A percentile compares a stretch with the other conserved stretches of the same genome.
phyloP scores from a whole-genome alignment of 345 rosid species.

The Streptanthus diversifolius region DNA sequence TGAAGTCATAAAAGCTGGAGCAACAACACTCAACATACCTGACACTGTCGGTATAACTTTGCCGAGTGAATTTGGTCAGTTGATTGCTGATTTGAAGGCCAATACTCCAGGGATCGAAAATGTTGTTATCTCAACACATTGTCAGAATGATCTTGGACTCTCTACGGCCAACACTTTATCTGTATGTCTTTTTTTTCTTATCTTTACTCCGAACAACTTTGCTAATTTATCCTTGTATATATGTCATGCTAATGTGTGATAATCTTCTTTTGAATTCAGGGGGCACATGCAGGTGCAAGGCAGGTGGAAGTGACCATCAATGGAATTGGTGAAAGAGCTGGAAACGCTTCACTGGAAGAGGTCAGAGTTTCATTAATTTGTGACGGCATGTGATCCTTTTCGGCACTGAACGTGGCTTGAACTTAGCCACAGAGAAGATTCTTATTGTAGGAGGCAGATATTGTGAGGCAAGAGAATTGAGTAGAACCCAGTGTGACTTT shows the following conservation, averaged over 20 bases:
- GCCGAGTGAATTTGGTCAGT: constrained; percentile 73
- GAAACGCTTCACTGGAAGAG: constrained; percentile 98
- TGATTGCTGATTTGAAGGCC: constrained; percentile 86
- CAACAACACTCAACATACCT: constrained; percentile 88
- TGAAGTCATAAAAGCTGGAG: constrained; percentile 95
- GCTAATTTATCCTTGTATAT: not conserved
- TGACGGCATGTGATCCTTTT: not conserved
- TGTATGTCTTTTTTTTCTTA: constrained; percentile 37
- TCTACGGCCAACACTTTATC: constrained; percentile 92
- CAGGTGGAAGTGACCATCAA: constrained; percentile 93
- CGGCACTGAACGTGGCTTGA: not conserved
- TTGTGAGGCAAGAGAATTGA: not conserved
- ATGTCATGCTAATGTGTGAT: constrained; percentile 22
- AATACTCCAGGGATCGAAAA: constrained; percentile 88
- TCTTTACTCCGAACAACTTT: not conserved
- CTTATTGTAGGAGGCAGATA: not conserved
- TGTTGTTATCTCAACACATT: constrained; percentile 87
- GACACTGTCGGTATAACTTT: constrained; percentile 91
- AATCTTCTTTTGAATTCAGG: constrained; percentile 46
- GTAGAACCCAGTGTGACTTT: not conserved
- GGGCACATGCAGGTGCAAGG: constrained; percentile 87
- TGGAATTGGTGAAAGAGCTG: constrained; percentile 99
- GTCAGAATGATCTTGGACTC: constrained; percentile 99
- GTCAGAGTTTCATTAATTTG: constrained; percentile 31
- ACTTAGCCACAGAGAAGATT: not conserved